These are phyloP conservation scores for Caulochytrium protostelioides DNA, from an alignment of 371 early-diverging fungal species.

Conservation along the genomic window DNA sequence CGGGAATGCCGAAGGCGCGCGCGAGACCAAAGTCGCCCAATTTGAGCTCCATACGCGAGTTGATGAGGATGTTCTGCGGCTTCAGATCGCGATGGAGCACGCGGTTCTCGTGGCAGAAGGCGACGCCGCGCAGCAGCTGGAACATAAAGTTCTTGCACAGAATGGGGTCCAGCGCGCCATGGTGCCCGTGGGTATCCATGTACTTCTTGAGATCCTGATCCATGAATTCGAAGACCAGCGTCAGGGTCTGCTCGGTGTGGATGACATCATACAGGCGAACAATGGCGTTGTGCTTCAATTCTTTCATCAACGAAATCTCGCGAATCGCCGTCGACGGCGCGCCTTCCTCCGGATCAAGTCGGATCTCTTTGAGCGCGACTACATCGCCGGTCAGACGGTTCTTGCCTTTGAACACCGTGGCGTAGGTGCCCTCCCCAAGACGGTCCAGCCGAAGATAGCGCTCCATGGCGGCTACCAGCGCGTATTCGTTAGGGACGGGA, in stretches of 20 bases:
- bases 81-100: conserved; percentile 96
- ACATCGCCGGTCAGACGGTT: conserved; percentile 63
- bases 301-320: conserved; percentile 89
- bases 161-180: conserved; percentile 42
- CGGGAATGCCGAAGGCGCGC: conserved; percentile 87
- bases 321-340: conserved; percentile 91
- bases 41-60: conserved; percentile 64
- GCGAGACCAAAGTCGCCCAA: conserved; percentile 91
- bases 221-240: conserved; percentile 96
- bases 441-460: no score
- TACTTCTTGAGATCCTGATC: conserved; percentile 94
- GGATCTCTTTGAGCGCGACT: conserved; percentile 95
- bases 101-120: conserved; percentile 81
- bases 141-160: conserved; percentile 47
- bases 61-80: conserved; percentile 81
- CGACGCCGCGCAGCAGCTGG: conserved; percentile 69
- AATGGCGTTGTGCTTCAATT: conserved; percentile 78
- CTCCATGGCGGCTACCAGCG: no score
- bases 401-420: conserved; percentile 97
- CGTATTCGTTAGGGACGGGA: no score
- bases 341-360: conserved; percentile 76
- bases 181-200: conserved; percentile 54
- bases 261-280: conserved; percentile 88
- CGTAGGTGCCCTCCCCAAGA: conserved; percentile 99
- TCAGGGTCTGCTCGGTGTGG: conserved; percentile 90